Percentiles rank a stretch among this genome's conserved stretches.
Evolutionary conservation across 139 green algal genomes (phyloP).

Genomic region (Marvania coccoides): DNA sequence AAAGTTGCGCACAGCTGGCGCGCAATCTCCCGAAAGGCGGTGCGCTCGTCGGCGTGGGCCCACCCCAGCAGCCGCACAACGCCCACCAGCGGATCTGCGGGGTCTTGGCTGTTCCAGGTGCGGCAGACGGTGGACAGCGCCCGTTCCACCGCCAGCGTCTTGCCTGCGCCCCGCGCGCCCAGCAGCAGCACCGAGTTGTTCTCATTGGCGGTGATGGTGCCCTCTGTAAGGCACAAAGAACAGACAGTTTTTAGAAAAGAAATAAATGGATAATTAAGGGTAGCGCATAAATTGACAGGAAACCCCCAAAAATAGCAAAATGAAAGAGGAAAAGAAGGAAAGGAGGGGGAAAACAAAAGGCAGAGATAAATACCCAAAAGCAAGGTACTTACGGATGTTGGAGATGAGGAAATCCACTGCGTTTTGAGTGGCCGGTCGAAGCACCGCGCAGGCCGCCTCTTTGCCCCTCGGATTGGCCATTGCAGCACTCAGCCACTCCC

Average conservation of each 20-base stretch:
- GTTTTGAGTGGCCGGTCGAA: background rate
- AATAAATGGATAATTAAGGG: no score
- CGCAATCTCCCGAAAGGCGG: slow-evolving; percentile 63
- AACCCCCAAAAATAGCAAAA: no score
- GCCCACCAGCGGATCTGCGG: slow-evolving; percentile 36
- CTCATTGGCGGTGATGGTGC: slow-evolving; percentile 13
- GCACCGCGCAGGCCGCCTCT: background rate
- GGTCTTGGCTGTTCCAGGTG: slow-evolving; percentile 25
- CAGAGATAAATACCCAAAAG: no score
- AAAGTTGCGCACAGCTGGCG: slow-evolving; percentile 58
- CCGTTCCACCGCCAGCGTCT: slow-evolving; percentile 49
- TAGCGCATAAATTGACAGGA: no score
- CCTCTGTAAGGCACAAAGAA: no score
- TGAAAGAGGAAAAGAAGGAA: no score
- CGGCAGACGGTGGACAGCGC: slow-evolving; percentile 20
- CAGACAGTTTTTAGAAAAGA: no score
- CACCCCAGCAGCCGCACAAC: slow-evolving; percentile 65
- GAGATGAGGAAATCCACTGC: background rate
- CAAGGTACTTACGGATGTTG: no score
- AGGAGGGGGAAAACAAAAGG: no score
- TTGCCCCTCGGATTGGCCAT: background rate
- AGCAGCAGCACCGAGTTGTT: slow-evolving; percentile 40
- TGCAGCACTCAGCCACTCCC: background rate
- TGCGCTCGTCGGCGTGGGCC: slow-evolving; percentile 59
- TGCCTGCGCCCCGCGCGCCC: slow-evolving; percentile 36